These are phyloP conservation scores for Neurospora discreta DNA, from an alignment of 495 filamentous ascomycete genomes.

Conservation along the genomic window DNA sequence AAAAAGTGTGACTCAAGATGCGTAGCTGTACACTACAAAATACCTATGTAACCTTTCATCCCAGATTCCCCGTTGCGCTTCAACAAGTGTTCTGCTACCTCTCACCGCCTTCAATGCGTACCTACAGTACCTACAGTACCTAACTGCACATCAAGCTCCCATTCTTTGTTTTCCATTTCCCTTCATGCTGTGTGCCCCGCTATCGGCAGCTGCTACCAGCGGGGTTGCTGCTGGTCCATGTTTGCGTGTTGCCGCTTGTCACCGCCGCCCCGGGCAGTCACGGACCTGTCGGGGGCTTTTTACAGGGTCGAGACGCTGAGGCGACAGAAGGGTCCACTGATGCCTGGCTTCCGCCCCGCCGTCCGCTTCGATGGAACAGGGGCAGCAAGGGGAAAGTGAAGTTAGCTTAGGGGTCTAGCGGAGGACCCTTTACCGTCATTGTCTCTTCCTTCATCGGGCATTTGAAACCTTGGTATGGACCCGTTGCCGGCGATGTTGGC, in stretches of 20 bases:
- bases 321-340: not conserved
- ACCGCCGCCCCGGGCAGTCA: not conserved
- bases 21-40: not conserved
- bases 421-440: not conserved
- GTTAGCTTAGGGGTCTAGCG: not conserved
- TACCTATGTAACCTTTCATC: not conserved
- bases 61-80: not conserved
- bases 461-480: not conserved
- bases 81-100: not conserved
- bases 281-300: not conserved
- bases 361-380: not conserved
- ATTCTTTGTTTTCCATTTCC: not conserved
- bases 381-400: not conserved
- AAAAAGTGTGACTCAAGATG: not conserved
- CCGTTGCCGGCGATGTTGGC: not conserved
- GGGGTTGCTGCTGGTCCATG: not conserved
- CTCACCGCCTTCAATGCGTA: not conserved
- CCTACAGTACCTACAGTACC: too few species aligned
- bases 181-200: not conserved
- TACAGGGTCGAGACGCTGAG: not conserved
- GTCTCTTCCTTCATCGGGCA: not conserved
- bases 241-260: not conserved
- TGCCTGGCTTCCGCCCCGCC: not conserved
- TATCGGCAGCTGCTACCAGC: not conserved
- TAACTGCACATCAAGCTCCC: not conserved